Evolutionary conservation across 345 rosid species (phyloP).

Genomic region (Fremontodendron californicum): DNA sequence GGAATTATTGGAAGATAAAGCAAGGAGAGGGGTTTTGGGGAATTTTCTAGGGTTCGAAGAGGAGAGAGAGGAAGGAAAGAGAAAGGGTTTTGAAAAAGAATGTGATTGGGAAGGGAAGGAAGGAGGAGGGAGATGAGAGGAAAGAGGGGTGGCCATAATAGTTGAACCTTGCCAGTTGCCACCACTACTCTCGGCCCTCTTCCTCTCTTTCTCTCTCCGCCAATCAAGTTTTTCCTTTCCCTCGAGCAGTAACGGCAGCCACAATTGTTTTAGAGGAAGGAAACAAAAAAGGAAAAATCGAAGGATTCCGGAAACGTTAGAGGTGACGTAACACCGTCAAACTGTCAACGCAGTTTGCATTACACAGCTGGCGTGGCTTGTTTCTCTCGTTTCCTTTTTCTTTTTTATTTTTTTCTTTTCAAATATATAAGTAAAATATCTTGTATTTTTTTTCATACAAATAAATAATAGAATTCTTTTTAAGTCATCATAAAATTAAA

Average conservation of each 20-base stretch:
- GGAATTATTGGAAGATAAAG: constrained; percentile 31
- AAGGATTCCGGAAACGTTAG: neutral
- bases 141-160: constrained; percentile 28
- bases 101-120: constrained; percentile 17
- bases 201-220: neutral
- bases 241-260: constrained; percentile 3
- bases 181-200: constrained; percentile 9
- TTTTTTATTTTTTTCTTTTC: no score
- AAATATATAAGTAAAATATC: no score
- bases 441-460: no score
- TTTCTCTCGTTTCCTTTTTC: neutral
- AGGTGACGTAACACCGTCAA: neutral
- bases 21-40: constrained; percentile 23
- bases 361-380: neutral
- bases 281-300: neutral
- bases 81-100: neutral
- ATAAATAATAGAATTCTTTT: no score
- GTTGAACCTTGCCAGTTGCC: constrained; percentile 11
- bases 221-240: neutral
- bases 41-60: constrained; percentile 23
- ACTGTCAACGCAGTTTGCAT: neutral
- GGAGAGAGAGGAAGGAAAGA: constrained; percentile 14
- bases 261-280: neutral
- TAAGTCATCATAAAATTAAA: no score
- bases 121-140: constrained; percentile 24